Percentiles rank a stretch among this genome's conserved stretches.
Evolutionary conservation across 768 basidiomycete species (phyloP).

Genomic region (Phaeolepiota aurea): DNA sequence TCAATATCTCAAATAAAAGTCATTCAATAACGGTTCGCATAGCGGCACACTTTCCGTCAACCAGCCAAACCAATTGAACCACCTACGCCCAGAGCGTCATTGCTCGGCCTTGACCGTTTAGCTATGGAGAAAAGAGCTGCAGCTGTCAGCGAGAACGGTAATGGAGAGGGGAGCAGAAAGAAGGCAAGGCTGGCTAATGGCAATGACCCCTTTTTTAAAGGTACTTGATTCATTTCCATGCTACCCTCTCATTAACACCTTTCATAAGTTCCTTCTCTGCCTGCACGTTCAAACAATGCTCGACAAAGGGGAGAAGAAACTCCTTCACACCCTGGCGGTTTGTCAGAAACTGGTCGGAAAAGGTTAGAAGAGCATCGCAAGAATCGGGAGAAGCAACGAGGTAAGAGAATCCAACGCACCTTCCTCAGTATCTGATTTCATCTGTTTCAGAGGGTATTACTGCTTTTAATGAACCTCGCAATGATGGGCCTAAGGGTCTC

Average conservation of each 20-base stretch:
- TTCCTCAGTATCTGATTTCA: slow-evolving; percentile 1
- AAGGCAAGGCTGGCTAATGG: slow-evolving; percentile 54
- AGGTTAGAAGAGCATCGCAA: slow-evolving; percentile 72
- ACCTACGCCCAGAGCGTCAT: slow-evolving; percentile 68
- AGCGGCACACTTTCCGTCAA: slow-evolving; percentile 78
- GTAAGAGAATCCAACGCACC: slow-evolving; percentile 21
- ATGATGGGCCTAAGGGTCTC: slow-evolving; percentile 65
- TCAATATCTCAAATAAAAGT: background rate
- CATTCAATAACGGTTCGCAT: slow-evolving; percentile 2
- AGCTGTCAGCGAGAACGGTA: slow-evolving; percentile 31
- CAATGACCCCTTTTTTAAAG: slow-evolving; percentile 79
- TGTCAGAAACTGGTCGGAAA: slow-evolving; percentile 67
- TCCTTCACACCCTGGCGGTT: slow-evolving; percentile 85
- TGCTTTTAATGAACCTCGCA: slow-evolving; percentile 45
- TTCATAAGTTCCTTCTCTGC: slow-evolving; percentile 67
- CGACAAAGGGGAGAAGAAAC: slow-evolving; percentile 84
- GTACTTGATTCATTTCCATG: slow-evolving; percentile 35
- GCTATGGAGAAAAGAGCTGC: slow-evolving; percentile 83
- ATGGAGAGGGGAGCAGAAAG: slow-evolving; percentile 50
- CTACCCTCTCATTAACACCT: no score
- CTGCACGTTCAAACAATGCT: slow-evolving; percentile 45
- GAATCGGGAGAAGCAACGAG: slow-evolving; percentile 61
- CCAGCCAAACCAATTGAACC: slow-evolving; percentile 69
- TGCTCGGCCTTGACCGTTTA: slow-evolving; percentile 82
- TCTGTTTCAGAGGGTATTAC: slow-evolving; percentile 56